These are phyloP conservation scores for Nemania abortiva DNA, from an alignment of 2,329 filamentous ascomycete genomes.

Conservation along the genomic window DNA sequence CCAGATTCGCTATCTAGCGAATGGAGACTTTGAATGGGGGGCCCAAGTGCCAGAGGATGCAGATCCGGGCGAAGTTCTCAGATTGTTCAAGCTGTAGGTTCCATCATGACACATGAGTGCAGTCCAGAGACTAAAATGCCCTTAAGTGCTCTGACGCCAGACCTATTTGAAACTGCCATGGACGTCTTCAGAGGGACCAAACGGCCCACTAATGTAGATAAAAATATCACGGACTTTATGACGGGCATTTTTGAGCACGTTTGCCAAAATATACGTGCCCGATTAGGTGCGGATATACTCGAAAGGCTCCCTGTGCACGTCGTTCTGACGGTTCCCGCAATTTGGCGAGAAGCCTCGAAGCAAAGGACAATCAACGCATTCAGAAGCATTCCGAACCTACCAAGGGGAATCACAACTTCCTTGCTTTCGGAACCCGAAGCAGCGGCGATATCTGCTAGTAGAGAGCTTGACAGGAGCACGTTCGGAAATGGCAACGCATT, in stretches of 20 bases:
- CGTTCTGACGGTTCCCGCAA: conserved; percentile 68
- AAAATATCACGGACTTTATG: conserved; percentile 58
- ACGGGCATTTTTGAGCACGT: conserved; percentile 63
- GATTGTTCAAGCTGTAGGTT: neutral
- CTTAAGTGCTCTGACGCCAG: too few species aligned
- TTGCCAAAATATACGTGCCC: conserved; percentile 39
- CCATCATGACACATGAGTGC: too few species aligned
- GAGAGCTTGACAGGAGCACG: conserved; percentile 50
- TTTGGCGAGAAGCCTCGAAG: conserved; percentile 69
- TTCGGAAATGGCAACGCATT: conserved; percentile 61
- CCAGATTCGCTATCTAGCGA: conserved; percentile 58
- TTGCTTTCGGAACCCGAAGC: conserved; percentile 62
- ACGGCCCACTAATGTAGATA: too few species aligned
- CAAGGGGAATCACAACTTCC: conserved; percentile 53
- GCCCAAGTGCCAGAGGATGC: conserved; percentile 60
- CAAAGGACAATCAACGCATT: conserved; percentile 62
- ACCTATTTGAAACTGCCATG: too few species aligned
- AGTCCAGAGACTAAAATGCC: too few species aligned
- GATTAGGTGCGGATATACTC: neutral
- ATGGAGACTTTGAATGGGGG: conserved; percentile 61
- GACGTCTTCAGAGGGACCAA: too few species aligned
- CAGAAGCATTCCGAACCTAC: conserved; percentile 53
- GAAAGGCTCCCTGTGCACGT: conserved; percentile 60
- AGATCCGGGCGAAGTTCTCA: conserved; percentile 5
- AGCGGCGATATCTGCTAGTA: conserved; percentile 53